A percentile compares a stretch with the other conserved stretches of the same genome.
These are phyloP conservation scores for Rhynchospora pubera DNA, from an alignment of 176 grass and related monocot species.

Conservation along the genomic window DNA sequence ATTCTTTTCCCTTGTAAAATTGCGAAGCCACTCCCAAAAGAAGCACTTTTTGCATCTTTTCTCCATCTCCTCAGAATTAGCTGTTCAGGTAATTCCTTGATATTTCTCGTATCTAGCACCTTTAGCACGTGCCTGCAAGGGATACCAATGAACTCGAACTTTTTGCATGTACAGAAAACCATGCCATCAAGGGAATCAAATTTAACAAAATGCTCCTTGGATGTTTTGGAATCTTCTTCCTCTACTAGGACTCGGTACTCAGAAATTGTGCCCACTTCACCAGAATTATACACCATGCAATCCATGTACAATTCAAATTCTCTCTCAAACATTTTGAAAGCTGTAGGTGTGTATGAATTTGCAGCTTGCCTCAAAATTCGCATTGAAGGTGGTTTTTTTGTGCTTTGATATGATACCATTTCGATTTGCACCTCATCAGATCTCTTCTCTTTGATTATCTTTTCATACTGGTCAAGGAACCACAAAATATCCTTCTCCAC, in stretches of 20 bases:
- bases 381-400: slow-evolving; percentile 79
- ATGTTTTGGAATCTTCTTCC: slow-evolving; percentile 24
- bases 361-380: slow-evolving; percentile 77
- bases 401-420: slow-evolving; percentile 42
- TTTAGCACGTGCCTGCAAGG: slow-evolving; percentile 79
- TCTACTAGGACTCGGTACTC: slow-evolving; percentile 58
- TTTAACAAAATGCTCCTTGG: slow-evolving; percentile 73
- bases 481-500: slow-evolving; percentile 46
- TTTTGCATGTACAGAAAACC: slow-evolving; percentile 68
- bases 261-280: slow-evolving; percentile 54
- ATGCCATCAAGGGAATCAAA: slow-evolving; percentile 64
- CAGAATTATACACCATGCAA: slow-evolving; percentile 72
- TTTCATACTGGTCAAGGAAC: slow-evolving; percentile 72
- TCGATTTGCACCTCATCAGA: slow-evolving; percentile 63
- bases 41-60: slow-evolving; percentile 60
- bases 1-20: slow-evolving; percentile 42
- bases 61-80: slow-evolving; percentile 87
- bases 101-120: slow-evolving; percentile 87
- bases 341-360: slow-evolving; percentile 75
- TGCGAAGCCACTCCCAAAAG: slow-evolving; percentile 31
- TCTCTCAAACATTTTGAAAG: slow-evolving; percentile 94
- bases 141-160: slow-evolving; percentile 77
- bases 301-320: slow-evolving; percentile 98
- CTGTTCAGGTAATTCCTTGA: slow-evolving; percentile 67
- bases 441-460: slow-evolving; percentile 48